These are phyloP conservation scores for Wickerhamomyces strasburgensis DNA, from an alignment of 805 yeast species.

Conservation along the genomic window DNA sequence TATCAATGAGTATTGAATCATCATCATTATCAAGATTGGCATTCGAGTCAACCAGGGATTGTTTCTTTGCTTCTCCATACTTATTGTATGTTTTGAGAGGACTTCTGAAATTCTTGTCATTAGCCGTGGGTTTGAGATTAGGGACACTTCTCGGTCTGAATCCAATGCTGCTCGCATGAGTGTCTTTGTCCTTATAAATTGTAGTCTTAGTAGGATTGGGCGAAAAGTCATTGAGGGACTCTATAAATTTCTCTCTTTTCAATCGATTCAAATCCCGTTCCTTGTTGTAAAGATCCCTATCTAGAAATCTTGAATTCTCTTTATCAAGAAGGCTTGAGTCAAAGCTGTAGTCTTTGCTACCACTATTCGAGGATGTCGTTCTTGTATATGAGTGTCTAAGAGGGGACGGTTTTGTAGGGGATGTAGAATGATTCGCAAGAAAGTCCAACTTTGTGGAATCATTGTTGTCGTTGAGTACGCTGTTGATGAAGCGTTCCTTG, in stretches of 20 bases:
- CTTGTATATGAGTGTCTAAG: slow-evolving; percentile 6
- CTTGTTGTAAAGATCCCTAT: slow-evolving; percentile 9
- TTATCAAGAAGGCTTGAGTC: slow-evolving; percentile 14
- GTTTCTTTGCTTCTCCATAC: no score
- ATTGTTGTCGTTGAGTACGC: slow-evolving; percentile 2
- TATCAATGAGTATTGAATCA: no score
- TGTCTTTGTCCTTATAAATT: background rate
- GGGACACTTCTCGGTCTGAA: slow-evolving; percentile 10
- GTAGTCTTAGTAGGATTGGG: background rate
- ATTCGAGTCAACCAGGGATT: no score
- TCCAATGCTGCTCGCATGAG: slow-evolving; percentile 1
- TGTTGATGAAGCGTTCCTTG: slow-evolving; percentile 11
- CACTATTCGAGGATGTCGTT: background rate
- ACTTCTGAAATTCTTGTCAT: background rate
- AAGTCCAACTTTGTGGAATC: slow-evolving; percentile 4
- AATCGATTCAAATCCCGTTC: slow-evolving; percentile 9
- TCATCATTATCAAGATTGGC: no score
- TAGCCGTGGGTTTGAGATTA: slow-evolving; percentile 7
- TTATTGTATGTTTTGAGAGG: background rate
- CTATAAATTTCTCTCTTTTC: slow-evolving; percentile 17
- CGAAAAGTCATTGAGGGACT: slow-evolving; percentile 1
- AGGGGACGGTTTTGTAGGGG: slow-evolving; percentile 15
- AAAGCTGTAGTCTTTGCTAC: background rate
- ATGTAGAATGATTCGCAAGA: slow-evolving; percentile 7
- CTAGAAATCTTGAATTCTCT: slow-evolving; percentile 15